Percentiles rank a stretch among this genome's conserved stretches.
Conservation (phyloP, 2,329 filamentous ascomycete genomes). For the Fusarium illudens region DNA sequence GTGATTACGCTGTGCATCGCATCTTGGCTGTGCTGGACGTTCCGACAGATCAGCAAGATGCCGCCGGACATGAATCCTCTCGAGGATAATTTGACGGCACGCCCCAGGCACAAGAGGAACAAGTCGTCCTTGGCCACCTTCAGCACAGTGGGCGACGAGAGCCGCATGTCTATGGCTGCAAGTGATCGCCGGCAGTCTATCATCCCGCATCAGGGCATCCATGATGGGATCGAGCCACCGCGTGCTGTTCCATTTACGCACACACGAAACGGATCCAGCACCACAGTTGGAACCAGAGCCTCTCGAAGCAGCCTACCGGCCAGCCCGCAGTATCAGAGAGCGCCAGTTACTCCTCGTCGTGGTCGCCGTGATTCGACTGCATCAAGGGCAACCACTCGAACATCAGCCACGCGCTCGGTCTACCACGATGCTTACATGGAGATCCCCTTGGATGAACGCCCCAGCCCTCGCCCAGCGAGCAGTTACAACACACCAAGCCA, state of each 20-base stretch:
- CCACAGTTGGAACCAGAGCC: constrained; percentile 62
- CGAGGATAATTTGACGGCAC: constrained; percentile 83
- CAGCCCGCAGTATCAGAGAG: constrained; percentile 61
- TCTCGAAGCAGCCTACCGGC: constrained; percentile 64
- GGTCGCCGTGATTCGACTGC: constrained; percentile 55
- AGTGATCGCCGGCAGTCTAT: constrained; percentile 55
- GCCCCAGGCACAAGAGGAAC: constrained; percentile 76
- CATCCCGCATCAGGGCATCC: constrained; percentile 55
- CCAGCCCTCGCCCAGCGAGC: constrained; percentile 39
- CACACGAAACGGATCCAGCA: constrained; percentile 72
- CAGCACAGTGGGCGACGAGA: constrained; percentile 60
- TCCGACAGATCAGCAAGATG: constrained; percentile 81
- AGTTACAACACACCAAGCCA: constrained; percentile 40
- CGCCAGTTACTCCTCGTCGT: constrained; percentile 53
- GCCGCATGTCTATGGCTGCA: constrained; percentile 63
- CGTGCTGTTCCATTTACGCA: constrained; percentile 80
- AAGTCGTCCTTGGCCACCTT: constrained; percentile 63
- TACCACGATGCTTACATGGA: constrained; percentile 59
- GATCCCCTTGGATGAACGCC: constrained; percentile 56
- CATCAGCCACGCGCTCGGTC: constrained; percentile 51
- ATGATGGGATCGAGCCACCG: constrained; percentile 57
- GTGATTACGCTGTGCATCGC: constrained; percentile 74
- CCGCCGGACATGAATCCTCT: constrained; percentile 97
- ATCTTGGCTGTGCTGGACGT: constrained; percentile 78
- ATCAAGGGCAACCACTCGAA: constrained; percentile 57